Evolutionary conservation across 2,329 filamentous ascomycete species (phyloP), one percentile per base, ranked within the genome.

Genomic region (Trichoderma sp.): DNA sequence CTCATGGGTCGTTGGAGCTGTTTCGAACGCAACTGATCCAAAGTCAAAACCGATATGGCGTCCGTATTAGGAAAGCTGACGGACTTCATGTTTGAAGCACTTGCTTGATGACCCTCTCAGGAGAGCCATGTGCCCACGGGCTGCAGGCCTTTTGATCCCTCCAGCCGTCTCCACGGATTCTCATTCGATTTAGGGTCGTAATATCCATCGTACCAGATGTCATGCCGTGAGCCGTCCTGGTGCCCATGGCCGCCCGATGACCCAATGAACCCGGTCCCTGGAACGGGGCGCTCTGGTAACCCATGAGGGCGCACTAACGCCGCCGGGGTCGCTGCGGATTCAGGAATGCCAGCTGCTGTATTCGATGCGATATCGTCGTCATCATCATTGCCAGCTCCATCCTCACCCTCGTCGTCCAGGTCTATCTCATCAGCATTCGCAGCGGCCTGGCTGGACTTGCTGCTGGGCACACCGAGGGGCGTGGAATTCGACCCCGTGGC

Each of bases 111-210:
- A 19, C 43, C 37, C 19, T 7, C 70, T 8, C 71, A 73, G 19
- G 72, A 33, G 16, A 85, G 71, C 87, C 86, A 89, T 0, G 72
- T 75, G 2, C 84, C 86, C 16, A 76, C 76, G 1, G 84, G 70
- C 49, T 78, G 72, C 58, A 89, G 72, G 0, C 83, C 83, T 29
- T 77, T 77, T 7, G 77, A 73, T 73, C 80, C 79, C 77, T 90
- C 88, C 24, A 90, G 78, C 10, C 76, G 77, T 62, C 84, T 86
- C 92, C 92, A 94, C 0, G 92, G 92, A 76, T 94, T 92, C 76
- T 89, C 84, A 73, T 92, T 88, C 71, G 90, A 92, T 69, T 83
- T 85, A 0, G 87, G 86, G 70, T 92, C 86, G 77, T 93, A 94
- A 77, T 92, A 92, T 43, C 84, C 88, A 49, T 85, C 80, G 78